These are phyloP conservation scores for Lolium rigidum DNA, from an alignment of 176 grass and related monocot genomes.

Conservation along the genomic window DNA sequence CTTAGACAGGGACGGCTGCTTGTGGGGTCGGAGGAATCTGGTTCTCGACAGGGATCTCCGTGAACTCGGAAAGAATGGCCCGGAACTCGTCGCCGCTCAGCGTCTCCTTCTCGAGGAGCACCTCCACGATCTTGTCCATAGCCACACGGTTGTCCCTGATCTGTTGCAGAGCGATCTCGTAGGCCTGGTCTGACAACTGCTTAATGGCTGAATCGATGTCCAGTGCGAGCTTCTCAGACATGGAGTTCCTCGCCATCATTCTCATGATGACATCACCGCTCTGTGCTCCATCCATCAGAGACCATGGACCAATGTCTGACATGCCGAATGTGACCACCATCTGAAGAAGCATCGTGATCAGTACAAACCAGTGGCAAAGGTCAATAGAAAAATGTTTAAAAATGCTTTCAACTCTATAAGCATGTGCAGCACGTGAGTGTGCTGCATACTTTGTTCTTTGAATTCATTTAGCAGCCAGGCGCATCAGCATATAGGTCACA, in stretches of 20 bases:
- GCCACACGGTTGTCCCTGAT: conserved; percentile 87
- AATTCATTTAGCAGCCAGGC: neutral
- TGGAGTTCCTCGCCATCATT: conserved; percentile 98
- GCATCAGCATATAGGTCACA: neutral
- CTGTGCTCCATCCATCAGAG: conserved; percentile 86
- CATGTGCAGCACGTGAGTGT: neutral
- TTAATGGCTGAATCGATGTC: conserved; percentile 90
- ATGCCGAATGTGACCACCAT: conserved; percentile 97
- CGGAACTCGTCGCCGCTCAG: conserved; percentile 85
- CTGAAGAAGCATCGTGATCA: conserved; percentile 49
- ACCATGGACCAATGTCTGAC: conserved; percentile 98
- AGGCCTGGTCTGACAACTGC: conserved; percentile 77
- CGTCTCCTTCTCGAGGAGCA: conserved; percentile 95
- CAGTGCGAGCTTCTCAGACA: conserved; percentile 94
- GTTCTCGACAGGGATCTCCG: conserved; percentile 91
- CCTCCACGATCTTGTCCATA: conserved; percentile 94
- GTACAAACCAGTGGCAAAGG: conserved; percentile 10
- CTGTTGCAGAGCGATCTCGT: conserved; percentile 71
- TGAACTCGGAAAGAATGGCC: conserved; percentile 87
- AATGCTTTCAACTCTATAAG: neutral
- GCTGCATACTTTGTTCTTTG: neutral
- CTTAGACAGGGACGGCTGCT: conserved; percentile 55
- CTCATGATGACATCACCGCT: conserved; percentile 88
- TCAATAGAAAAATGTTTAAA: neutral
- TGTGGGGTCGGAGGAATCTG: conserved; percentile 66